phyloP scores from a whole-genome alignment of 2,329 filamentous ascomycete genomes.

The Pyrenophora teres region DNA sequence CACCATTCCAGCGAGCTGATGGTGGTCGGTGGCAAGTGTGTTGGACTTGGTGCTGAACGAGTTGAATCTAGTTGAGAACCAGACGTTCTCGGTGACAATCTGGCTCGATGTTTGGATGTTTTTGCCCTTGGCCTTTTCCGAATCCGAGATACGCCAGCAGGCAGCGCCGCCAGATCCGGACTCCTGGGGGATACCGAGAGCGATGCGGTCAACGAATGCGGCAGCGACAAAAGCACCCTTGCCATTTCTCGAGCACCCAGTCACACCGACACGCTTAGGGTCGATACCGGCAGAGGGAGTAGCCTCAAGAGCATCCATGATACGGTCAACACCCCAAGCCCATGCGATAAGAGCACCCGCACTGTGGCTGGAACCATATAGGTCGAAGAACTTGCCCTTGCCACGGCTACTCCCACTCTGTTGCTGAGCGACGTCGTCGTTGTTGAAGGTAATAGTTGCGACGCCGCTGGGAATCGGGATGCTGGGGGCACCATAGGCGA shows the following conservation, averaged over 20 bases:
- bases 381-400: conserved; percentile 62
- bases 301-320: conserved; percentile 63
- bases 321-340: conserved; percentile 66
- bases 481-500: conserved; percentile 60
- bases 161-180: conserved; percentile 65
- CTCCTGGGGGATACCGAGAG: conserved; percentile 66
- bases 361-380: conserved; percentile 61
- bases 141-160: conserved; percentile 60
- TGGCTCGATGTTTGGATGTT: conserved; percentile 65
- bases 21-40: conserved; percentile 61
- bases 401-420: conserved; percentile 53
- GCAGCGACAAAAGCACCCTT: conserved; percentile 68
- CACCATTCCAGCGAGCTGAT: conserved; percentile 61
- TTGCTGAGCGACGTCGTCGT: conserved; percentile 63
- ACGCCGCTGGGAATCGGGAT: conserved; percentile 61
- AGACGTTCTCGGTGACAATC: conserved; percentile 66
- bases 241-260: conserved; percentile 67
- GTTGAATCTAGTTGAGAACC: conserved; percentile 64
- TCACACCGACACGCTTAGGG: conserved; percentile 55
- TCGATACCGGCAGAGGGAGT: conserved; percentile 54
- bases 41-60: conserved; percentile 54
- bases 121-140: conserved; percentile 56
- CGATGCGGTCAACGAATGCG: conserved; percentile 63
- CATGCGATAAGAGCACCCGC: conserved; percentile 65
- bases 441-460: conserved; percentile 63